Evolutionary conservation across 495 filamentous ascomycete species (phyloP).

Genomic region (Pseudoneurospora amorphoporcata): DNA sequence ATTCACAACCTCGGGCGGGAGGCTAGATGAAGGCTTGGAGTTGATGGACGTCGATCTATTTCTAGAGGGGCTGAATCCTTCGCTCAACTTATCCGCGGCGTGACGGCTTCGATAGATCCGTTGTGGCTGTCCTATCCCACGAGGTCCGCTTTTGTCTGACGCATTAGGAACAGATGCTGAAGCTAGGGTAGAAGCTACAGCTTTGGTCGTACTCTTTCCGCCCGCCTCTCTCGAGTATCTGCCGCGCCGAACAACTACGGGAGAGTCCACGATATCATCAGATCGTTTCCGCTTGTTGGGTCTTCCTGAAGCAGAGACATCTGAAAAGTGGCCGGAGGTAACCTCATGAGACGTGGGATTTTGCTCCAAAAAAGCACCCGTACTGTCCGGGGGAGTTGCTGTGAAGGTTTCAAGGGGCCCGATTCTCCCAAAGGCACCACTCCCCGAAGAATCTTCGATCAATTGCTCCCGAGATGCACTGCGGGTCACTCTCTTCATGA

Average conservation of each 20-base stretch:
- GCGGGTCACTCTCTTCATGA: conserved; percentile 26
- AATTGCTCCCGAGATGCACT: conserved; percentile 1
- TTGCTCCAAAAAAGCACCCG: not conserved
- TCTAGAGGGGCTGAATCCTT: not conserved
- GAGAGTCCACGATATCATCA: not conserved
- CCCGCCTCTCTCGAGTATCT: not conserved
- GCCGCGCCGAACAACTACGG: not conserved
- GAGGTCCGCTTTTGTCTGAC: not conserved
- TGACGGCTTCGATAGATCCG: not conserved
- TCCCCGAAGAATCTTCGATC: not conserved
- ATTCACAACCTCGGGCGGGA: not conserved
- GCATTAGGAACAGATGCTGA: not conserved
- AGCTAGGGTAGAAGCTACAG: not conserved
- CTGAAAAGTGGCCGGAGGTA: not conserved
- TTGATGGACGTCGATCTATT: not conserved
- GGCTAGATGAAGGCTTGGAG: not conserved
- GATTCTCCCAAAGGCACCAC: conserved; percentile 2
- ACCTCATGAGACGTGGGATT: not conserved
- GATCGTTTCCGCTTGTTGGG: conserved; percentile 5
- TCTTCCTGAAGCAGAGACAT: not conserved
- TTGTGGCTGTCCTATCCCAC: not conserved
- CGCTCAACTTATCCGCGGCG: not conserved
- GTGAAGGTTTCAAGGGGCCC: not conserved
- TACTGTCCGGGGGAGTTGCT: not conserved
- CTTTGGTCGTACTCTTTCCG: not conserved